A percentile compares a stretch with the other conserved stretches of the same genome.
Evolutionary conservation across 805 yeast species (phyloP).

Genomic region (Schizosaccharomyces octosporus): DNA sequence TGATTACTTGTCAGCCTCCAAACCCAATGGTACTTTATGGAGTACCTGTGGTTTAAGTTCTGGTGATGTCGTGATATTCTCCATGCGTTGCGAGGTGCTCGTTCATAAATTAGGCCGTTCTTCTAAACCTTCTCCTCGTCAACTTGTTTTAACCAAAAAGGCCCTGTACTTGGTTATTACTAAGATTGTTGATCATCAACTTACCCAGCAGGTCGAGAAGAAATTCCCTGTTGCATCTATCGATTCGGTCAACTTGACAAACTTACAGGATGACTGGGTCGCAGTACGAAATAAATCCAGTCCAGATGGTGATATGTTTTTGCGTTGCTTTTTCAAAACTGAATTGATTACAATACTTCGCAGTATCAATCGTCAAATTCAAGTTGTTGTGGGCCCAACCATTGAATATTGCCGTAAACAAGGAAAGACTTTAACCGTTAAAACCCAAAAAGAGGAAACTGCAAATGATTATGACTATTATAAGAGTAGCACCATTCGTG

Average conservation of each 20-base stretch:
- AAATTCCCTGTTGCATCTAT: conserved; percentile 36
- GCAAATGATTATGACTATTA: conserved; percentile 57
- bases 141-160: conserved; percentile 40
- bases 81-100: conserved; percentile 57
- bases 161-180: conserved; percentile 52
- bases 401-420: conserved; percentile 78
- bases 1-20: conserved; percentile 77
- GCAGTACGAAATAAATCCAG: conserved; percentile 34
- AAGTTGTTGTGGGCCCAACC: conserved; percentile 42
- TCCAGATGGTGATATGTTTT: conserved; percentile 47
- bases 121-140: conserved; percentile 48
- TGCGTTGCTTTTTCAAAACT: conserved; percentile 68
- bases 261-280: conserved; percentile 77
- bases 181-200: conserved; percentile 35
- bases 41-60: conserved; percentile 29
- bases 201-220: conserved; percentile 36
- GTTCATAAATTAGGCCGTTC: conserved; percentile 82
- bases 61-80: conserved; percentile 42
- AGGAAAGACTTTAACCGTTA: conserved; percentile 49
- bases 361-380: conserved; percentile 30
- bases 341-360: conserved; percentile 60
- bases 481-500: conserved; percentile 71
- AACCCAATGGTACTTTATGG: conserved; percentile 43
- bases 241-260: conserved; percentile 40
- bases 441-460: conserved; percentile 34